phyloP scores from a whole-genome alignment of 345 rosid genomes.

The Eucalyptus erythrocorys region DNA sequence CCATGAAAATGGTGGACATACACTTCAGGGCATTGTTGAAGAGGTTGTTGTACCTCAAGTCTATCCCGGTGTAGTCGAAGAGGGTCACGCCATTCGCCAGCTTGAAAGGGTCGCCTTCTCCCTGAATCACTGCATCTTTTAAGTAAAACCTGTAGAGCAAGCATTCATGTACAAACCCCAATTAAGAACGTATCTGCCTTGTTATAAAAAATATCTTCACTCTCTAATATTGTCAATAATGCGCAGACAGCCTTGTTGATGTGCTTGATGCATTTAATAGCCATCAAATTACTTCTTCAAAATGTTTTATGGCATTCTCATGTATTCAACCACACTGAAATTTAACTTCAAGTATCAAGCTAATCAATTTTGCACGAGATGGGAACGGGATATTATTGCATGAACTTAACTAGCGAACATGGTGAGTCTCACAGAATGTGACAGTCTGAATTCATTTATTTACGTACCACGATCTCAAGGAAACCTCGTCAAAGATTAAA shows the following conservation, averaged over 20 bases:
- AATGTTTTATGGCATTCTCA: neutral
- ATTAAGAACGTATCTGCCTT: neutral
- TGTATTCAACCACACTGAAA: neutral
- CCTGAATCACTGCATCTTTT: conserved; percentile 15
- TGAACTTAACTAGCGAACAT: neutral
- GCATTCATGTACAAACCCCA: neutral
- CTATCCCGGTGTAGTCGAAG: conserved; percentile 5
- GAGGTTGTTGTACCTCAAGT: conserved; percentile 4
- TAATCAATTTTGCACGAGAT: neutral
- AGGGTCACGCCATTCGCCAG: conserved; percentile 1
- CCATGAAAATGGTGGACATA: neutral
- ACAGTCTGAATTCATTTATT: neutral
- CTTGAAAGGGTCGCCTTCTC: conserved; percentile 7
- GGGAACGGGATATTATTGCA: neutral
- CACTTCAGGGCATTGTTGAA: conserved; percentile 11
- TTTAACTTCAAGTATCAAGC: neutral
- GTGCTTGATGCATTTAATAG: neutral
- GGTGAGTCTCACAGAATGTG: rapidly evolving
- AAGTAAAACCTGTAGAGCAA: conserved; percentile 1
- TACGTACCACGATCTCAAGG: conserved; percentile 24
- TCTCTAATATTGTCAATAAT: neutral
- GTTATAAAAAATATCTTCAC: neutral
- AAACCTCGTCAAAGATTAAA: conserved; percentile 19
- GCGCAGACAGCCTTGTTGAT: neutral
- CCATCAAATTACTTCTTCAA: neutral